These are phyloP conservation scores for Coprinopsis sp. DNA, from an alignment of 768 basidiomycete genomes.

Conservation along the genomic window DNA sequence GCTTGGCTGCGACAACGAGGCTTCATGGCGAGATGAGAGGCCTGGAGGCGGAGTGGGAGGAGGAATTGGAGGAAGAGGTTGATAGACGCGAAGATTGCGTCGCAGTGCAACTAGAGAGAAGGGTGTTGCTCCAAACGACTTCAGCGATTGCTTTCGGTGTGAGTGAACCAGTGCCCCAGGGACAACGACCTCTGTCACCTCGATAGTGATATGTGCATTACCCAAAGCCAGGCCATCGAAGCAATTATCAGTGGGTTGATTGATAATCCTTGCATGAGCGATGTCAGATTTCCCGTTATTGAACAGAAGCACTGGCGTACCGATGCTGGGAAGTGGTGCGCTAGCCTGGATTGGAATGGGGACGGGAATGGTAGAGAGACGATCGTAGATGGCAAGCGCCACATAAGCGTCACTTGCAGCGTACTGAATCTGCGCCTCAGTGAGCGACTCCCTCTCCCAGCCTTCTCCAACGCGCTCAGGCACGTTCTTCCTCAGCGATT, in stretches of 20 bases:
- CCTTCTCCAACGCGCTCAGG: too few species aligned
- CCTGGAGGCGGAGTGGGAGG: background rate
- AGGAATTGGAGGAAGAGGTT: slow-evolving; percentile 3
- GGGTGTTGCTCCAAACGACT: slow-evolving; percentile 13
- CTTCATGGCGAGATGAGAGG: background rate
- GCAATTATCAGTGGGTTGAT: background rate
- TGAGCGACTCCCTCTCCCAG: too few species aligned
- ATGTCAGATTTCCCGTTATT: slow-evolving; percentile 2
- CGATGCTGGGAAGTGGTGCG: background rate
- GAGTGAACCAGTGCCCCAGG: slow-evolving; percentile 16
- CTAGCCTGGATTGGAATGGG: background rate
- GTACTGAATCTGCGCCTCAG: too few species aligned
- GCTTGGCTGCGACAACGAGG: too few species aligned
- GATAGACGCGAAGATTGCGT: slow-evolving; percentile 5
- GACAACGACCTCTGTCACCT: slow-evolving; percentile 10
- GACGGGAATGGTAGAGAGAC: too few species aligned
- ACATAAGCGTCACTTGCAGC: slow-evolving; percentile 12
- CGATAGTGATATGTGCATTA: slow-evolving; percentile 6
- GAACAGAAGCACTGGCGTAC: background rate
- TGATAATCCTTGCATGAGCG: background rate
- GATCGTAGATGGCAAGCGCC: slow-evolving; percentile 15
- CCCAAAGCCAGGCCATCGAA: too few species aligned
- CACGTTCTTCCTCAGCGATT: slow-evolving; percentile 15
- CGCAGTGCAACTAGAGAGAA: slow-evolving; percentile 13
- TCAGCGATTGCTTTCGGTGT: slow-evolving; percentile 11